Conservation (phyloP, 306 rosid species). For the Trifolium dubium region DNA sequence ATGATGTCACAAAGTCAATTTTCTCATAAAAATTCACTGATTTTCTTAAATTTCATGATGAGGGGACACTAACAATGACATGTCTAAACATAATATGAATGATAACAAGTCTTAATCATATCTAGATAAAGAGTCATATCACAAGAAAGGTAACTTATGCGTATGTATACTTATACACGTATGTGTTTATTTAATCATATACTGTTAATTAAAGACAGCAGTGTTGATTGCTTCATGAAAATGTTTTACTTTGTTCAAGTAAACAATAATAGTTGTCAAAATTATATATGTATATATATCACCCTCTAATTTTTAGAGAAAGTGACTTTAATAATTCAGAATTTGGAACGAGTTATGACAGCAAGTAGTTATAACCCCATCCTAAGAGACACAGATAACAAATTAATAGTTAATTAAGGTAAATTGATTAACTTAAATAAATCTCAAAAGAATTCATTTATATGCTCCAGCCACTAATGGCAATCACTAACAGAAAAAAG, state of each 20-base stretch:
- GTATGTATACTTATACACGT: conserved; percentile 21
- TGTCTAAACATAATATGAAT: conserved; percentile 13
- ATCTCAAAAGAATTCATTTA: not conserved
- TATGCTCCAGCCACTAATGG: not conserved
- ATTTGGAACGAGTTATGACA: too few species aligned
- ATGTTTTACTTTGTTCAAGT: conserved; percentile 43
- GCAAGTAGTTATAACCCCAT: too few species aligned
- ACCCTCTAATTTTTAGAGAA: too few species aligned
- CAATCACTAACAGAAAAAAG: conserved; percentile 1
- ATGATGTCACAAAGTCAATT: not conserved
- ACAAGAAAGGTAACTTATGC: conserved; percentile 37
- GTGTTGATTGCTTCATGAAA: conserved; percentile 47
- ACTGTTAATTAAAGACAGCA: conserved; percentile 27
- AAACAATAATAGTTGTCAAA: conserved; percentile 36
- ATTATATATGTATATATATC: not conserved
- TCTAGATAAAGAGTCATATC: conserved; percentile 42
- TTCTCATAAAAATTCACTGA: not conserved
- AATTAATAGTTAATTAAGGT: not conserved
- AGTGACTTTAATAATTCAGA: too few species aligned
- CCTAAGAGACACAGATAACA: conserved; percentile 9
- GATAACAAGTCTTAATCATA: conserved; percentile 49
- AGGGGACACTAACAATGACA: conserved; percentile 25
- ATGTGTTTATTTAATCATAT: not conserved
- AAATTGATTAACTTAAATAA: not conserved
- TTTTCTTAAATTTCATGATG: conserved; percentile 23